Evolutionary conservation across 371 early-diverging fungal genomes (phyloP).

Genomic region (Basidiobolus meristosporus): DNA sequence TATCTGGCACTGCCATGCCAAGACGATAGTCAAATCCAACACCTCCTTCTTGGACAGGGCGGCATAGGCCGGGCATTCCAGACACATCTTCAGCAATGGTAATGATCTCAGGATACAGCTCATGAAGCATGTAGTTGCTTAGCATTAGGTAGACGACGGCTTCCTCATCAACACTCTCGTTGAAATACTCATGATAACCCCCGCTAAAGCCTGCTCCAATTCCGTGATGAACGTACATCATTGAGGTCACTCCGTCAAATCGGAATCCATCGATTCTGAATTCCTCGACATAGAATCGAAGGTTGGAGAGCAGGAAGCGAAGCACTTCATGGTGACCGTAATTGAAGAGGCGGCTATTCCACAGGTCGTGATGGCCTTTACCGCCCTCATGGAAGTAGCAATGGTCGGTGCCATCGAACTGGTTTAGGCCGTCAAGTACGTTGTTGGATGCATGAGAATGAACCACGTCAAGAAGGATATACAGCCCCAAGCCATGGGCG

Average conservation of each 20-base stretch:
- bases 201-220: constrained; percentile 86
- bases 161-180: constrained; percentile 61
- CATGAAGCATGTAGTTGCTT: constrained; percentile 70
- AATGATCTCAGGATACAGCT: constrained; percentile 50
- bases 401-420: constrained; percentile 90
- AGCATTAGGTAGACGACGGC: constrained; percentile 75
- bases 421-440: constrained; percentile 81
- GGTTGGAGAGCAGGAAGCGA: constrained; percentile 83
- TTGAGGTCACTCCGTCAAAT: constrained; percentile 92
- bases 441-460: constrained; percentile 95
- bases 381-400: constrained; percentile 86
- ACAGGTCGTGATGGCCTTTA: constrained; percentile 81
- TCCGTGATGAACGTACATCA: constrained; percentile 91
- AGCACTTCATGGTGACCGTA: constrained; percentile 75
- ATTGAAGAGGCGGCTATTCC: constrained; percentile 88
- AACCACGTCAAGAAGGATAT: constrained; percentile 81
- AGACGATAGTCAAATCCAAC: constrained; percentile 92
- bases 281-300: constrained; percentile 80
- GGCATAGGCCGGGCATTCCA: constrained; percentile 94
- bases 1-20: constrained; percentile 94
- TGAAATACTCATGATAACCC: constrained; percentile 86
- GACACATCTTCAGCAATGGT: constrained; percentile 96
- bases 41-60: constrained; percentile 79
- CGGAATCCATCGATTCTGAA: constrained; percentile 90
- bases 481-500: constrained; percentile 79